Evolutionary conservation across 1,284 basidiomycete species (phyloP).

Genomic region (Tremellales sp.): DNA sequence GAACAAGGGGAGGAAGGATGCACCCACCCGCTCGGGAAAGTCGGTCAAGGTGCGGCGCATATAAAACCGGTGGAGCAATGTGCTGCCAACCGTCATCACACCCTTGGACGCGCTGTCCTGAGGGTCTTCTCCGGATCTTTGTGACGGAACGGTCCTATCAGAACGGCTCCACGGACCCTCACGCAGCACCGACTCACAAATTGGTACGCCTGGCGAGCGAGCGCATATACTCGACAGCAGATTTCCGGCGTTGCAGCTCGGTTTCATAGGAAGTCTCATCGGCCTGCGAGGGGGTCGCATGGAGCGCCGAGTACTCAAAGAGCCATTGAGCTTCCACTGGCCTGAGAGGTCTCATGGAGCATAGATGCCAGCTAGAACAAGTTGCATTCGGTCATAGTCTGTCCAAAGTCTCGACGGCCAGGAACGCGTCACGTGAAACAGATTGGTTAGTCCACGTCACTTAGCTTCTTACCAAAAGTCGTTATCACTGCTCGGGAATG

Average conservation of each 20-base stretch:
- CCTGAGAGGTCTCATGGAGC: conserved; percentile 28
- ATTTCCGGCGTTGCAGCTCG: conserved; percentile 32
- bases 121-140: neutral
- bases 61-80: conserved; percentile 90
- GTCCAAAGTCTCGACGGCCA: no score
- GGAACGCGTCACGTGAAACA: neutral
- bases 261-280: conserved; percentile 23
- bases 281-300: conserved; percentile 30
- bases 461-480: neutral
- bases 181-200: conserved; percentile 13
- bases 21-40: conserved; percentile 54
- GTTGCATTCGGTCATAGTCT: no score
- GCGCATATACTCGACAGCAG: conserved; percentile 26
- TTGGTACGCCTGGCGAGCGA: conserved; percentile 18
- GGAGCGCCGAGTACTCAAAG: conserved; percentile 21
- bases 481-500: neutral
- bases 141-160: neutral
- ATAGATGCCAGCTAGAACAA: no score
- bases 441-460: neutral
- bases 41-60: conserved; percentile 86
- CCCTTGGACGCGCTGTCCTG: conserved; percentile 22
- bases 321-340: conserved; percentile 38
- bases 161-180: neutral
- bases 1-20: neutral
- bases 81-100: conserved; percentile 71